Evolutionary conservation across 2,329 filamentous ascomycete genomes (phyloP).

Genomic region (Scedosporium apiospermum): DNA sequence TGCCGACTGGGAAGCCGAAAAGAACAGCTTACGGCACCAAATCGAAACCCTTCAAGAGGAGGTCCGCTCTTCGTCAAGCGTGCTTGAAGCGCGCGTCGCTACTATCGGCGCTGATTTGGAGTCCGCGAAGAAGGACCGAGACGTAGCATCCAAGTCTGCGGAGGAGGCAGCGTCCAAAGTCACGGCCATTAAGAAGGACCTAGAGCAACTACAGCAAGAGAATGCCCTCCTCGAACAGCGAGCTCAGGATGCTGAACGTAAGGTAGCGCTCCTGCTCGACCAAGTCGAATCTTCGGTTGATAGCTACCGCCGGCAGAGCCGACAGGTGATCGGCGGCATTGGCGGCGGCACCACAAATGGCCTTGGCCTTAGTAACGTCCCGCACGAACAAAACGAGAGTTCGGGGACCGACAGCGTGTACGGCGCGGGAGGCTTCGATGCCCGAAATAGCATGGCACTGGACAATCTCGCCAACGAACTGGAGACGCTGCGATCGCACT

Average conservation of each 20-base stretch:
- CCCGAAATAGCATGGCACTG: conserved; percentile 57
- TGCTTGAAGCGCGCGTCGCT: conserved; percentile 63
- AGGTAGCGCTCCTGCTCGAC: conserved; percentile 85
- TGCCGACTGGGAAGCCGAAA: conserved; percentile 67
- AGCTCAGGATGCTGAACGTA: conserved; percentile 82
- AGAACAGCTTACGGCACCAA: conserved; percentile 54
- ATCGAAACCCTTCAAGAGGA: conserved; percentile 61
- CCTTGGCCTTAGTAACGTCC: conserved; percentile 16
- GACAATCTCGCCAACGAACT: conserved; percentile 89
- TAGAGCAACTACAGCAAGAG: conserved; percentile 76
- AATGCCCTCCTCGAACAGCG: conserved; percentile 74
- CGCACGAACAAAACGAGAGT: conserved; percentile 44
- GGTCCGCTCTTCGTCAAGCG: conserved; percentile 53
- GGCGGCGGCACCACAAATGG: conserved; percentile 24
- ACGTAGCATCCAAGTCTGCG: conserved; percentile 48
- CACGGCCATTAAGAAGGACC: conserved; percentile 49
- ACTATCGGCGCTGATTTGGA: conserved; percentile 62
- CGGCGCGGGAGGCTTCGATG: conserved; percentile 39
- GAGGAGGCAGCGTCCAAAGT: conserved; percentile 50
- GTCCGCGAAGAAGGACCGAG: conserved; percentile 57
- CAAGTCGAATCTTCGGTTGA: conserved; percentile 92
- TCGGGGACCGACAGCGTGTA: conserved; percentile 56
- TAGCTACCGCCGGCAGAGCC: conserved; percentile 76
- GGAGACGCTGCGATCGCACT: conserved; percentile 80
- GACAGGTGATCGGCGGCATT: conserved; percentile 26